Percentiles rank a stretch among this genome's conserved stretches.
Evolutionary conservation across 176 grass and related monocot species (phyloP).

Genomic region (Carex littledalei): DNA sequence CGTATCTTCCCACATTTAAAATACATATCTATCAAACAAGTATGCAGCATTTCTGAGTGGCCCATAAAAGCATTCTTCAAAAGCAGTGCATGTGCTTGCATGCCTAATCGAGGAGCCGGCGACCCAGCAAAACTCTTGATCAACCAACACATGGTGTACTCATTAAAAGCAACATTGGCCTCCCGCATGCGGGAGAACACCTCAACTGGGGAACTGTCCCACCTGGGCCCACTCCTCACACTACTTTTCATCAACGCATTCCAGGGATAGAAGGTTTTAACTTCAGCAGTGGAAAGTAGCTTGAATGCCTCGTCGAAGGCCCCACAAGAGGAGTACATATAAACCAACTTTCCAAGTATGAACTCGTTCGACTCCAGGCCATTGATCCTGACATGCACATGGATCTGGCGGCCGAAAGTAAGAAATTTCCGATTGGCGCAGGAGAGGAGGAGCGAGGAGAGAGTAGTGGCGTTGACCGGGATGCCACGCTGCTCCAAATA

Average conservation of each 20-base stretch:
- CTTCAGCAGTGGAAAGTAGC: constrained; percentile 41
- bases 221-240: constrained; percentile 40
- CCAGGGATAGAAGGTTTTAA: constrained; percentile 54
- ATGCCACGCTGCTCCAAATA: constrained; percentile 76
- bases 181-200: constrained; percentile 57
- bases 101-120: constrained; percentile 50
- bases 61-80: constrained; percentile 67
- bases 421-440: constrained; percentile 42
- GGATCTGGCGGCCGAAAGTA: constrained; percentile 55
- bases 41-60: constrained; percentile 49
- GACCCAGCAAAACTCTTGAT: constrained; percentile 80
- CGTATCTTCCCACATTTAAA: constrained; percentile 74
- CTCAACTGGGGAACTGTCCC: constrained; percentile 21
- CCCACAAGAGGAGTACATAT: constrained; percentile 62
- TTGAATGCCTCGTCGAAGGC: constrained; percentile 40
- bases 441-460: constrained; percentile 54
- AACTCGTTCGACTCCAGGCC: constrained; percentile 69
- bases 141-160: constrained; percentile 75
- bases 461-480: constrained; percentile 55
- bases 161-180: constrained; percentile 44
- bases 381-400: constrained; percentile 56
- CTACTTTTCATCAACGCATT: constrained; percentile 68
- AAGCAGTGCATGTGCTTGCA: constrained; percentile 52
- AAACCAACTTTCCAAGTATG: constrained; percentile 49
- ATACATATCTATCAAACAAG: constrained; percentile 75